Evolutionary conservation across 2,329 filamentous ascomycete species (phyloP), one percentile per base, ranked within the genome.

Genomic region (Nannizzia gypsea): DNA sequence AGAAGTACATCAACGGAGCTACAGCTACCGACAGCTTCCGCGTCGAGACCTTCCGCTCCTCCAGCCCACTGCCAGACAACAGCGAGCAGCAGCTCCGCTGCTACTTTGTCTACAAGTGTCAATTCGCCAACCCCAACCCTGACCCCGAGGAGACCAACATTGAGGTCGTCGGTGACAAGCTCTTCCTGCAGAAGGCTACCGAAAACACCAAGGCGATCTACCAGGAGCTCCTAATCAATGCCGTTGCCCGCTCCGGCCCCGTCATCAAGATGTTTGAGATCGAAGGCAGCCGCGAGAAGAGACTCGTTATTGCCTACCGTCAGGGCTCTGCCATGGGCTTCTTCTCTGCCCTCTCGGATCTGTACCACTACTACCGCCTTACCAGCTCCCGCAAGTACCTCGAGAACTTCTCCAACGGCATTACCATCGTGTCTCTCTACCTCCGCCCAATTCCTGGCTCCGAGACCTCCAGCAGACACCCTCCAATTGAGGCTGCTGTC

Each of bases 181-280:
- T 90, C 65, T 99, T 99, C 80, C 77, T 96, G 71, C 89, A 91
- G 69, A 99, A 99, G 80, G 91, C 92, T 13, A 97, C 93, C 9
- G 83, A 84, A 70, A 97, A 99, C 78, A 99, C 93, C 63, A 95
- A 92, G 78, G 85, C 89, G 67, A 88, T 99, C 69, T 99, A 99
- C 78, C 88, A 95, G 73, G 88, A 95, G 68, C 89, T 96, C 69
- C 91, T 99, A 70, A 84, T 88, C 70, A 83, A 89, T 59, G 90
- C 90, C 3, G 89, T 96, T 59, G 80, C 80, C 68, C 81, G 93
- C 63, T 92, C 89, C 36, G 93, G 93, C 4, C 93, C 93, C 2
- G 93, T 99, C 67, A 97, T 99, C 66, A 92, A 99, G 76, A 89
- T 95, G 73, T 99, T 95, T 68, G 92, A 99, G 71, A 91, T 99